These are phyloP conservation scores for Polyporus tsugae DNA, from an alignment of 1,284 basidiomycete species.

Conservation along the genomic window DNA sequence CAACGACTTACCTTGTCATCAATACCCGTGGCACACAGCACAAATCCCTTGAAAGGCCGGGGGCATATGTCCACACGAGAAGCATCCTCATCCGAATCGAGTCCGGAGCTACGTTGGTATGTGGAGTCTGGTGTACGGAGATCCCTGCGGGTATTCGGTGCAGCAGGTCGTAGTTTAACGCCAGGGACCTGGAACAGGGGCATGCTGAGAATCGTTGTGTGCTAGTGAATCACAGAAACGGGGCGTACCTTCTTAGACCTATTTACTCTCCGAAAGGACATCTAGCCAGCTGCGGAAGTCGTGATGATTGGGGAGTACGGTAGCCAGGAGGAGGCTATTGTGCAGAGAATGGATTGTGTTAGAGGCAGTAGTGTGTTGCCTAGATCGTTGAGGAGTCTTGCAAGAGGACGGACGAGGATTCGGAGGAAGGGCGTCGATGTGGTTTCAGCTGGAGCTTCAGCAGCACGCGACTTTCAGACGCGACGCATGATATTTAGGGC, in stretches of 20 bases:
- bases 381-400: neutral
- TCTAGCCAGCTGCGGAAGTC: neutral
- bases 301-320: neutral
- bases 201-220: neutral
- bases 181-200: constrained; percentile 66
- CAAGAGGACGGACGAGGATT: neutral
- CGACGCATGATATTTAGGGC: constrained; percentile 37
- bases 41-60: constrained; percentile 68
- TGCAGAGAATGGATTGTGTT: neutral
- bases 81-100: constrained; percentile 38
- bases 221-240: neutral
- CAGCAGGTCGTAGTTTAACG: constrained; percentile 77
- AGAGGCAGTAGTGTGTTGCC: neutral
- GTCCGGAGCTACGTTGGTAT: constrained; percentile 33
- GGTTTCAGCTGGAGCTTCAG: constrained; percentile 14
- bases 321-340: constrained; percentile 6
- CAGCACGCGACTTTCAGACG: constrained; percentile 12
- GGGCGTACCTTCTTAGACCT: constrained; percentile 55
- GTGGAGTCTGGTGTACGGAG: constrained; percentile 27
- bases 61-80: constrained; percentile 62
- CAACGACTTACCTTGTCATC: constrained; percentile 62
- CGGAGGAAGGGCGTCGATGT: neutral
- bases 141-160: constrained; percentile 32
- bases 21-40: constrained; percentile 78
- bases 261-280: constrained; percentile 43